Base-by-base conservation (phyloP, 768 basidiomycete species). In the Termitomyces sp. region DNA sequence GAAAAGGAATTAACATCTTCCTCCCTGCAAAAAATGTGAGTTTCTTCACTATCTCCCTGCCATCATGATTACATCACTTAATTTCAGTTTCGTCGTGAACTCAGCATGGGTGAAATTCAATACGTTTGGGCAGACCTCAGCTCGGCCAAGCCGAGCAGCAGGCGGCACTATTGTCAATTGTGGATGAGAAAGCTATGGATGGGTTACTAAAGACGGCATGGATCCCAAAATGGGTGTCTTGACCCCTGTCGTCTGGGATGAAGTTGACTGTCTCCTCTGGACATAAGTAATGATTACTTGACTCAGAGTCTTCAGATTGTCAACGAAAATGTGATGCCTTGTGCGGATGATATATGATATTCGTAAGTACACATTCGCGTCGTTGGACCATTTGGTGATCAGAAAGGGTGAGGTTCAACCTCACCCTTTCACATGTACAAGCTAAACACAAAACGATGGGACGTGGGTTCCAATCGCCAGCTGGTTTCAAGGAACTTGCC, bases 291-390 rank as follows among this genome's bases (percentile, higher is more conserved):
- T 30, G 5, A 8, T n/a, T 17, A 32, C 28, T 11, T 14, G 9
- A 17, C 11, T n/a, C 14, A 15, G 10, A 4, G n/a, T 40, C n/a
- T 40, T 11, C 38, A 34, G 5, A 48, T 43, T 15, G 6, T 35
- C 14, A 9, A 52, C 2, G n/a, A n/a, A 40, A 11, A 38, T 41
- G 10, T 60, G 93, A 82, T 98, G 80, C 96, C 96, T 0, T 98
- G 97, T 65, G 93, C 93, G 2, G 96, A 99, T 66, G 96, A n/a
- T n/a, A n/a, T n/a, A n/a, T n/a, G n/a, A 99, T 62, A 77, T 93
- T 51, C 83, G 93, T 55, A 88, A 84, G 60, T 93, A 91, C 68
- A 84, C 82, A 10, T 98, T 99, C 67, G 83, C 88, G 0, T 90
- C 90, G 0, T 77, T 98, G 30, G 82, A 85, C 43, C 76, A 76